These are phyloP conservation scores for Massarina eburnea DNA, from an alignment of 2,329 filamentous ascomycete species.

Conservation along the genomic window DNA sequence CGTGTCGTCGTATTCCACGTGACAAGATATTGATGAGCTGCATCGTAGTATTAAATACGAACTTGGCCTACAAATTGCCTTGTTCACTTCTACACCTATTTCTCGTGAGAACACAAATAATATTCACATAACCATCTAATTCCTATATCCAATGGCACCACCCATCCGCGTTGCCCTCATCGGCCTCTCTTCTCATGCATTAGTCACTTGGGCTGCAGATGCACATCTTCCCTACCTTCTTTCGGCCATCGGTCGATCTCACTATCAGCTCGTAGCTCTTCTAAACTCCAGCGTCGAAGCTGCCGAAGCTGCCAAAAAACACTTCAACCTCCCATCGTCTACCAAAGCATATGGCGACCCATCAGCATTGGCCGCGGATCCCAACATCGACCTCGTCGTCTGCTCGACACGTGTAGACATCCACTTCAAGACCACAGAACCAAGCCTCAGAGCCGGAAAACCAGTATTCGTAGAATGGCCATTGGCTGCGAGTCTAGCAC, in stretches of 20 bases:
- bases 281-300: conserved; percentile 49
- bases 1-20: too few relatives aligned
- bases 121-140: too few relatives aligned
- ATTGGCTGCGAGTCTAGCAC: conserved; percentile 38
- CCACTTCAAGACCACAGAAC: conserved; percentile 51
- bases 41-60: too few relatives aligned
- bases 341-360: conserved; percentile 51
- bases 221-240: conserved; percentile 65
- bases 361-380: conserved; percentile 44
- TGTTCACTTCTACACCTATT: too few relatives aligned
- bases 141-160: conserved; percentile 15
- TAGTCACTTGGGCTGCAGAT: conserved; percentile 56
- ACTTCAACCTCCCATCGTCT: conserved; percentile 38
- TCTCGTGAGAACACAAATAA: too few relatives aligned
- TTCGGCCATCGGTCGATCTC: conserved; percentile 29
- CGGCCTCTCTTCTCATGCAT: conserved; percentile 57
- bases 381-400: conserved; percentile 47
- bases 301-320: conserved; percentile 44
- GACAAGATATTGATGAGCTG: too few relatives aligned
- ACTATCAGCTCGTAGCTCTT: conserved; percentile 51
- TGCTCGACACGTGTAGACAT: conserved; percentile 57
- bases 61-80: too few relatives aligned
- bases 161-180: conserved; percentile 60
- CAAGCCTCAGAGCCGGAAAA: conserved; percentile 57
- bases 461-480: conserved; percentile 57